phyloP scores from a whole-genome alignment of 2,329 filamentous ascomycete species.

The Samsoniella hepiali region DNA sequence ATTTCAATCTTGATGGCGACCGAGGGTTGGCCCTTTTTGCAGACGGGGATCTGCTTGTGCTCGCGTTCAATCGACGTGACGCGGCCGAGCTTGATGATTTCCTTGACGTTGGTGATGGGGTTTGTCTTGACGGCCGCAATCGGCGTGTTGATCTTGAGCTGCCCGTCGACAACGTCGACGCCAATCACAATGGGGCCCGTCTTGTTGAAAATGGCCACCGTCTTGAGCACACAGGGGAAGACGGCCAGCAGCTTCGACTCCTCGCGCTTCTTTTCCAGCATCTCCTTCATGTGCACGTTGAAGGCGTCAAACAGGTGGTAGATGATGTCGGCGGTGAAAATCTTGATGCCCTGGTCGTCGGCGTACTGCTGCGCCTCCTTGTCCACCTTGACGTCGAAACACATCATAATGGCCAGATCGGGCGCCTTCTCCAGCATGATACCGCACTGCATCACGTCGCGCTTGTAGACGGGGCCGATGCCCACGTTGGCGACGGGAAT shows the following conservation, averaged over 20 bases:
- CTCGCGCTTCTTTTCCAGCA: constrained; percentile 90
- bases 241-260: constrained; percentile 93
- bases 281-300: constrained; percentile 86
- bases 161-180: constrained; percentile 91
- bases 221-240: constrained; percentile 88
- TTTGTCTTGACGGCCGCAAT: constrained; percentile 85
- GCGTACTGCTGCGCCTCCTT: constrained; percentile 91
- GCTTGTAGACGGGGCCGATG: constrained; percentile 96
- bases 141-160: constrained; percentile 81
- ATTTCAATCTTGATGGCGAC: constrained; percentile 97
- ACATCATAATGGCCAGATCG: constrained; percentile 98
- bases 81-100: constrained; percentile 81
- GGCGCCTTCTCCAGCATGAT: constrained; percentile 95
- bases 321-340: constrained; percentile 98
- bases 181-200: constrained; percentile 91
- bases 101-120: constrained; percentile 73
- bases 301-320: constrained; percentile 98
- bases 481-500: constrained; percentile 97
- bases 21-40: constrained; percentile 95
- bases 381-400: constrained; percentile 99
- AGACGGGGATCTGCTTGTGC: constrained; percentile 88
- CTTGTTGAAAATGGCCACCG: constrained; percentile 98
- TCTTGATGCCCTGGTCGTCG: constrained; percentile 91
- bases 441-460: constrained; percentile 92
- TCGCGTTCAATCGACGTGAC: constrained; percentile 97